A percentile compares a stretch with the other conserved stretches of the same genome.
These are phyloP conservation scores for Colletotrichum tamarilloi DNA, from an alignment of 2,329 filamentous ascomycete species.

Conservation along the genomic window DNA sequence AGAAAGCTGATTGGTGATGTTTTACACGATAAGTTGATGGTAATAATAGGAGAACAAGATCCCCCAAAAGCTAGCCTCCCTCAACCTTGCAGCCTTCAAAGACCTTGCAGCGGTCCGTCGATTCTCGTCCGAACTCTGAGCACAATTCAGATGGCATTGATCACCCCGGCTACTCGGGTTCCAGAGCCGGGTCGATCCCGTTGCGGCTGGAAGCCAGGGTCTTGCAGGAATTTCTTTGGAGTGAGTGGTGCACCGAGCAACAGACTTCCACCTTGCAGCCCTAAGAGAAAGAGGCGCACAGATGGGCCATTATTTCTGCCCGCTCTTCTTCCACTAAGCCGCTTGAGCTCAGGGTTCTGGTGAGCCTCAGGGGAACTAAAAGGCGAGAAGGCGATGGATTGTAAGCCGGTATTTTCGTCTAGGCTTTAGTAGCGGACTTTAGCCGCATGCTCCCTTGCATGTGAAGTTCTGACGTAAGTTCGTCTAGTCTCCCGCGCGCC, in stretches of 20 bases:
- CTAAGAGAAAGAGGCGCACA: conserved; percentile 1
- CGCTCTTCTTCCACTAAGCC: neutral
- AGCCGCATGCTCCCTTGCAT: conserved; percentile 4
- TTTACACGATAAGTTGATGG: neutral
- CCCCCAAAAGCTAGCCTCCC: neutral
- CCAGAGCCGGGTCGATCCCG: conserved; percentile 27
- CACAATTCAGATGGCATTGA: conserved; percentile 22
- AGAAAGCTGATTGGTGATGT: neutral
- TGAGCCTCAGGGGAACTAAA: conserved; percentile 17
- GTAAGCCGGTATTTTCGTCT: conserved; percentile 31
- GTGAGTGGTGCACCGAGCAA: conserved; percentile 28
- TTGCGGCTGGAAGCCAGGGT: conserved; percentile 14
- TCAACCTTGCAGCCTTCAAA: neutral
- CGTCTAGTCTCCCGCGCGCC: conserved; percentile 4
- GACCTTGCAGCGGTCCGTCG: conserved; percentile 13
- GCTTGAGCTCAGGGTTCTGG: conserved; percentile 20
- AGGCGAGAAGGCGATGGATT: conserved; percentile 2
- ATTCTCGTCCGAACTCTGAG: conserved; percentile 3
- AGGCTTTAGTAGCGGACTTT: neutral
- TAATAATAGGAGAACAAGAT: neutral
- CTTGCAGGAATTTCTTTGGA: conserved; percentile 1
- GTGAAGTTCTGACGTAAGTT: conserved; percentile 27
- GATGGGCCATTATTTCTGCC: neutral
- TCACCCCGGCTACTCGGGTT: conserved; percentile 23
- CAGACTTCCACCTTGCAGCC: conserved; percentile 6